These are phyloP conservation scores for Sugiyamaella smithiae DNA, from an alignment of 805 yeast species.

Conservation along the genomic window DNA sequence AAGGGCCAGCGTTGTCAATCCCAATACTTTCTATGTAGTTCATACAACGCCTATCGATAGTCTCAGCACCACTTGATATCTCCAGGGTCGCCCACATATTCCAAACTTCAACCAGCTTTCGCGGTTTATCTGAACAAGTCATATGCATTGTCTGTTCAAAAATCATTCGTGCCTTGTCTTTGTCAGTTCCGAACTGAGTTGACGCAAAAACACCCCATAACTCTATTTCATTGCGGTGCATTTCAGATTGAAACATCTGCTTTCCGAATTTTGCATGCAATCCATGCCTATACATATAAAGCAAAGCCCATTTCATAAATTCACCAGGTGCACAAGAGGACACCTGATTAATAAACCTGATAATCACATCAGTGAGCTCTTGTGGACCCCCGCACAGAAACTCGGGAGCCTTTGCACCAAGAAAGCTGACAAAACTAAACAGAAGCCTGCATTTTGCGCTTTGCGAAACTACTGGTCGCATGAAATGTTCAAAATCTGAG, in stretches of 20 bases:
- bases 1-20: neutral
- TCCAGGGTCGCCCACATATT: neutral
- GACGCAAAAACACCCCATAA: constrained; percentile 5
- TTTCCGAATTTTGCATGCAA: neutral
- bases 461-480: constrained; percentile 11
- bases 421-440: constrained; percentile 20
- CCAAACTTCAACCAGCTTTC: neutral
- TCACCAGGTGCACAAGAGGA: neutral
- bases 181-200: neutral
- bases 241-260: neutral
- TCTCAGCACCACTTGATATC: neutral
- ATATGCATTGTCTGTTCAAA: neutral
- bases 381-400: neutral
- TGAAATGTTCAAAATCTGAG: constrained; percentile 21
- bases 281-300: neutral
- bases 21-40: neutral
- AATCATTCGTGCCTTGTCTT: neutral
- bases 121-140: neutral
- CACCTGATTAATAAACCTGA: neutral
- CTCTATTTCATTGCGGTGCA: neutral
- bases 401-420: constrained; percentile 11
- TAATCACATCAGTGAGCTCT: neutral
- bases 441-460: constrained; percentile 9
- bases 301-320: neutral
- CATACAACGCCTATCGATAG: neutral